Evolutionary conservation across 2,329 filamentous ascomycete species (phyloP).

Genomic region (Ceratocystiopsis minuta): DNA sequence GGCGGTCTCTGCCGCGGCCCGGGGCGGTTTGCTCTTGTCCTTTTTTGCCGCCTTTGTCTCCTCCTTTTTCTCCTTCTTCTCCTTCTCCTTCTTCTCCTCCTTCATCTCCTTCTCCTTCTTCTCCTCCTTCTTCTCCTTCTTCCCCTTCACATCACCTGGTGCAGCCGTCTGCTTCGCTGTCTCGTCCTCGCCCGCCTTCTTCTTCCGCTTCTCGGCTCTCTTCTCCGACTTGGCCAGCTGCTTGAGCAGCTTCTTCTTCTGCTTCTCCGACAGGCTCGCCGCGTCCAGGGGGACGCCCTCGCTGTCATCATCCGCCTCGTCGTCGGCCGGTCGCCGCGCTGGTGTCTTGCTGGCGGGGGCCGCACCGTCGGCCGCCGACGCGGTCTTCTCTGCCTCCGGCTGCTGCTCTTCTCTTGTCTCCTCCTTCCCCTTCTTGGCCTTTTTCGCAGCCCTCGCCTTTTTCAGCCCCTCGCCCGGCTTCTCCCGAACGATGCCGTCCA

Average conservation of each 20-base stretch:
- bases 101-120: slow-evolving; percentile 11
- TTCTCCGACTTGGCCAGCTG: slow-evolving; percentile 34
- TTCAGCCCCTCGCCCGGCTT: slow-evolving; percentile 47
- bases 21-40: slow-evolving; percentile 15
- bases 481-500: slow-evolving; percentile 39
- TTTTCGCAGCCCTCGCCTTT: slow-evolving; percentile 19
- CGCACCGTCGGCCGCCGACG: too few species aligned
- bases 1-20: too few species aligned
- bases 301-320: slow-evolving; percentile 12
- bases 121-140: neutral
- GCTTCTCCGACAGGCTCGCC: slow-evolving; percentile 22
- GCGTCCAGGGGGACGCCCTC: slow-evolving; percentile 6
- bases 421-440: too few species aligned
- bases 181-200: slow-evolving; percentile 14
- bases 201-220: slow-evolving; percentile 28
- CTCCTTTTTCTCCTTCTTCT: slow-evolving; percentile 12
- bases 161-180: neutral
- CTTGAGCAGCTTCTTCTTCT: slow-evolving; percentile 29
- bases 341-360: too few species aligned
- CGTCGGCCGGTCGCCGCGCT: neutral
- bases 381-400: slow-evolving; percentile 17
- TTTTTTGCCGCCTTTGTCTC: neutral
- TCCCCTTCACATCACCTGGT: neutral
- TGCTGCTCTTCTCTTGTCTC: slow-evolving; percentile 18
- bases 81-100: slow-evolving; percentile 17